Evolutionary conservation across 495 filamentous ascomycete genomes (phyloP).

Genomic region (Neurospora tetrasperma): DNA sequence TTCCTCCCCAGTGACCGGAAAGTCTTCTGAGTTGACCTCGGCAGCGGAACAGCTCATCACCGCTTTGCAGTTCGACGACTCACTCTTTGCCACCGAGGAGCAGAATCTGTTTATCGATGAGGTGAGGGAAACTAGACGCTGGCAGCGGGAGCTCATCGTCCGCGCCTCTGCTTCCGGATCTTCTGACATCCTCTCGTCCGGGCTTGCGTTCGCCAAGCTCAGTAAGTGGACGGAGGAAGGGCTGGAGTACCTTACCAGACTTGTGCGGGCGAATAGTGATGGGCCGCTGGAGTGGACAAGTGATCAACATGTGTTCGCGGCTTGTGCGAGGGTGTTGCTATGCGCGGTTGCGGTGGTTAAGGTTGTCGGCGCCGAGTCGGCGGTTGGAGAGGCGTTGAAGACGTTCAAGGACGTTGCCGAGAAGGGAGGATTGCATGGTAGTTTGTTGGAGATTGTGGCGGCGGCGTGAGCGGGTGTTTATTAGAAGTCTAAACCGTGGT

Average conservation of each 20-base stretch:
- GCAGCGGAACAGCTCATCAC: slow-evolving; percentile 38
- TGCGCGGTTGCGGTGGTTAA: slow-evolving; percentile 28
- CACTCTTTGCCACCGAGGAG: slow-evolving; percentile 79
- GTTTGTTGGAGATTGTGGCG: slow-evolving; percentile 23
- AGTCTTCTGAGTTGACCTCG: slow-evolving; percentile 17
- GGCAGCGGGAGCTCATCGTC: slow-evolving; percentile 35
- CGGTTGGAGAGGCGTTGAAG: slow-evolving; percentile 16
- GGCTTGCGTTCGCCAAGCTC: slow-evolving; percentile 11
- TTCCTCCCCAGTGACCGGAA: not conserved
- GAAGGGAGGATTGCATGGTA: slow-evolving; percentile 21
- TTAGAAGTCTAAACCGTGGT: not conserved
- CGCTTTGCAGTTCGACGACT: slow-evolving; percentile 50
- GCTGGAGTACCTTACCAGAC: slow-evolving; percentile 36
- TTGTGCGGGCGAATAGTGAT: slow-evolving; percentile 33
- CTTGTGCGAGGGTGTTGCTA: slow-evolving; percentile 51
- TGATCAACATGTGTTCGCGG: slow-evolving; percentile 58
- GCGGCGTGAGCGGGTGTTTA: not conserved
- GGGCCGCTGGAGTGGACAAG: slow-evolving; percentile 64
- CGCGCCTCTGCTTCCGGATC: slow-evolving; percentile 16
- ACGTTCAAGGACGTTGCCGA: slow-evolving; percentile 18
- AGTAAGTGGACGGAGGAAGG: slow-evolving; percentile 49
- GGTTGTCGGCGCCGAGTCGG: not conserved
- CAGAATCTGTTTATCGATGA: slow-evolving; percentile 85
- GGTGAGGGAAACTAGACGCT: slow-evolving; percentile 55
- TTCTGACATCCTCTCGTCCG: slow-evolving; percentile 12